phyloP scores from a whole-genome alignment of 139 green algal genomes.

The Micractinium sp. region DNA sequence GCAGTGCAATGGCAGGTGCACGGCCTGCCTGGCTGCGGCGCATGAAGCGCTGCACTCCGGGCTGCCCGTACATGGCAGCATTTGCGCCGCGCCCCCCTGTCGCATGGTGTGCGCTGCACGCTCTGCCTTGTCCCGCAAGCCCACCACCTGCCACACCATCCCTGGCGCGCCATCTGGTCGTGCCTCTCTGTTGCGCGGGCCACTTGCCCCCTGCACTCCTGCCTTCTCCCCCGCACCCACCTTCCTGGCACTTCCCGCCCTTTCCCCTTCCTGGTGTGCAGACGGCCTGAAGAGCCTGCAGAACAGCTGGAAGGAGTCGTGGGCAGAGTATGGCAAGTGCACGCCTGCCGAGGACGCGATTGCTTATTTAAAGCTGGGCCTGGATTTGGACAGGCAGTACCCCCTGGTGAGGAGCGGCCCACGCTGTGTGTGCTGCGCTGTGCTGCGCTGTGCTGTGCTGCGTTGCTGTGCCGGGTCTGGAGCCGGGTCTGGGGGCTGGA shows the following conservation, averaged over 20 bases:
- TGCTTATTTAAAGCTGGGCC: neutral
- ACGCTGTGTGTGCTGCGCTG: too few relatives aligned
- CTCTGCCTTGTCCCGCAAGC: too few relatives aligned
- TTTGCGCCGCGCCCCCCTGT: too few relatives aligned
- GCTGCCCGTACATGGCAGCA: too few relatives aligned
- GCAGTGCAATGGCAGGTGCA: too few relatives aligned
- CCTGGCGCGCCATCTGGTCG: neutral
- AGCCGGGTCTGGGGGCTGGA: too few relatives aligned
- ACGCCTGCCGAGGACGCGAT: neutral
- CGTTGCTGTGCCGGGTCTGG: too few relatives aligned
- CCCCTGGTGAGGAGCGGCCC: neutral
- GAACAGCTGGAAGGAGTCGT: neutral
- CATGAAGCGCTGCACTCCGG: too few relatives aligned
- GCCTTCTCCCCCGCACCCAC: neutral
- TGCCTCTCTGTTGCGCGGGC: neutral
- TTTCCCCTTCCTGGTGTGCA: neutral
- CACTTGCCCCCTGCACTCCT: neutral
- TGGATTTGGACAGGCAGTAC: slow-evolving; percentile 6
- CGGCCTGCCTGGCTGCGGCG: too few relatives aligned
- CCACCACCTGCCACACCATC: neutral
- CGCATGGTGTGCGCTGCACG: too few relatives aligned
- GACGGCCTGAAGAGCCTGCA: neutral
- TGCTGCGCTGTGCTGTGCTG: too few relatives aligned
- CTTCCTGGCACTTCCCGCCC: neutral
- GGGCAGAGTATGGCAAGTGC: slow-evolving; percentile 8